Percentiles rank a stretch among this genome's conserved stretches.
phyloP scores from a whole-genome alignment of 1,284 basidiomycete genomes.

The Moesziomyces parantarcticus region DNA sequence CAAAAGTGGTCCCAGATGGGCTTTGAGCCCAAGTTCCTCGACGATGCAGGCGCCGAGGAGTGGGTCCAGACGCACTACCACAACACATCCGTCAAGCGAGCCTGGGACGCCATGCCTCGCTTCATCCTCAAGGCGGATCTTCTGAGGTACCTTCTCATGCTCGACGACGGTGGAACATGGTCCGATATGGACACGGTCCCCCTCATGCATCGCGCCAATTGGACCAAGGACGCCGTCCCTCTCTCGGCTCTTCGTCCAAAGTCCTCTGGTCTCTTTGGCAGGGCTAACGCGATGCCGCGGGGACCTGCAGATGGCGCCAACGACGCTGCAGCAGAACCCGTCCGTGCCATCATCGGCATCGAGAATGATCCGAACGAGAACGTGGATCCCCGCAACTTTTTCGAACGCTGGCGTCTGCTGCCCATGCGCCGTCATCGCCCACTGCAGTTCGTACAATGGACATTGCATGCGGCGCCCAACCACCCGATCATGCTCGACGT shows the following conservation, averaged over 20 bases:
- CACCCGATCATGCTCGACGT: conserved; percentile 52
- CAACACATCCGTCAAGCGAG: conserved; percentile 34
- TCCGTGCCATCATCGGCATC: conserved; percentile 47
- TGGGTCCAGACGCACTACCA: conserved; percentile 35
- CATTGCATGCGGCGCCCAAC: conserved; percentile 34
- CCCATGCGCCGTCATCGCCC: conserved; percentile 37
- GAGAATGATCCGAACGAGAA: conserved; percentile 46
- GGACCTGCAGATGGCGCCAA: background rate
- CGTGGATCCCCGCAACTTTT: conserved; percentile 24
- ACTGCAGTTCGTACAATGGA: conserved; percentile 50
- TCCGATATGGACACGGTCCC: conserved; percentile 55
- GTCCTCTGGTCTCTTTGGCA: conserved; percentile 24
- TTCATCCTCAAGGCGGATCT: conserved; percentile 55
- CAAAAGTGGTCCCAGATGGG: conserved; percentile 44
- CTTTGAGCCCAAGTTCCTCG: conserved; percentile 48
- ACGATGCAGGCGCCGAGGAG: conserved; percentile 40
- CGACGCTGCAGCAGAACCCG: conserved; percentile 13
- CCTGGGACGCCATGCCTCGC: conserved; percentile 47
- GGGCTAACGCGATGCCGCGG: conserved; percentile 3
- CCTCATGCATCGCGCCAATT: conserved; percentile 37
- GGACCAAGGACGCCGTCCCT: conserved; percentile 42
- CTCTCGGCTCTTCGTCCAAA: conserved; percentile 19
- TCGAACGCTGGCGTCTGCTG: conserved; percentile 33
- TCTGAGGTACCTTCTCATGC: conserved; percentile 47
- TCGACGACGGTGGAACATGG: conserved; percentile 49